Conservation (phyloP, 1,139 yeast genomes). For the Torulaspora globosa region DNA sequence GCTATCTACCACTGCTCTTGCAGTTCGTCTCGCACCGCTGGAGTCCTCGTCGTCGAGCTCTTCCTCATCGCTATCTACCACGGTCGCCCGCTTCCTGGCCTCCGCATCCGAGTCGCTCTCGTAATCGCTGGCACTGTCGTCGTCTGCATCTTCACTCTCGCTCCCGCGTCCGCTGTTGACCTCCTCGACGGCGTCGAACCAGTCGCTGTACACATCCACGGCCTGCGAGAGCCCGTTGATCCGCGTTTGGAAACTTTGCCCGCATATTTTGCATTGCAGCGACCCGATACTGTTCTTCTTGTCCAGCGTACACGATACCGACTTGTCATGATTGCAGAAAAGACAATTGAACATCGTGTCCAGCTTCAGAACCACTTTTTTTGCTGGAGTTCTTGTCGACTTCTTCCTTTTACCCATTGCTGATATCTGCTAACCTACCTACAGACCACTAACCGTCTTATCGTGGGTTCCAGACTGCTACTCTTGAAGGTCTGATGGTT, state of each 20-base stretch:
- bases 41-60: constrained; percentile 28
- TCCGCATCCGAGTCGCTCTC: constrained; percentile 32
- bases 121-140: constrained; percentile 33
- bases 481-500: too few species aligned
- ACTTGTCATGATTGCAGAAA: constrained; percentile 92
- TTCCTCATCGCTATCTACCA: constrained; percentile 37
- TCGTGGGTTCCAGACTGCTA: too few species aligned
- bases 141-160: constrained; percentile 36
- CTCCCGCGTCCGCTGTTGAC: constrained; percentile 65
- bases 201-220: constrained; percentile 91
- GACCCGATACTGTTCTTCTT: constrained; percentile 84
- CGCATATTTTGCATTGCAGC: constrained; percentile 87
- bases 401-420: constrained; percentile 85
- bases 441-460: neutral
- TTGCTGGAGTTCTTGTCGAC: constrained; percentile 77
- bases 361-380: constrained; percentile 71
- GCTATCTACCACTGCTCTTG: constrained; percentile 31
- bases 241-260: constrained; percentile 87
- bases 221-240: constrained; percentile 65
- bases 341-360: constrained; percentile 87
- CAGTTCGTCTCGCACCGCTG: constrained; percentile 31
- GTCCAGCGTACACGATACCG: constrained; percentile 84
- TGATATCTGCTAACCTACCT: neutral
- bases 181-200: constrained; percentile 99
- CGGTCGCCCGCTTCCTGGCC: constrained; percentile 20